Base-by-base conservation (phyloP, 2,329 filamentous ascomycete species). In the Ascosphaera apis region DNA sequence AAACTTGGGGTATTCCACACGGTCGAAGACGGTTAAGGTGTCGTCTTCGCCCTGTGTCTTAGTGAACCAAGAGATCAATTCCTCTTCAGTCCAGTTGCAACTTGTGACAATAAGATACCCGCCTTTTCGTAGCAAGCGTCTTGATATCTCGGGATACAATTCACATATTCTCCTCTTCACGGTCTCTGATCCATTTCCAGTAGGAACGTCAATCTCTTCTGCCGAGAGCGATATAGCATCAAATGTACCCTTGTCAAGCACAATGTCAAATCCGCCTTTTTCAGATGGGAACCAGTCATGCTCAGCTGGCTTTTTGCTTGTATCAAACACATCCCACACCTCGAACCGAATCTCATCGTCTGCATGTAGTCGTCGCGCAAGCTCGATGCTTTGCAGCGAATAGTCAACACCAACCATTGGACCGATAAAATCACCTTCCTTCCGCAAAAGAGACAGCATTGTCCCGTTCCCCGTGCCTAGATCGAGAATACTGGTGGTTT, bases 211-310 rank as follows among this genome's bases (percentile, higher is more conserved):
- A 13, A 35, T 36, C 6, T 42, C 48, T 40, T 57, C 53, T 7
- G 47, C 54, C 11, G 54, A 57, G n/a, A 95, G 61, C 35, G 74
- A 83, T 23, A 98, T 77, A 8, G 88, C 88, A 60, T 98, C 88
- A 53, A 95, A 98, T 1, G 88, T 98, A 32, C 88, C 88, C 58
- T 98, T 98, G 57, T 98, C 88, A n/a, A 93, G 67, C 0, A 93
- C 76, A 0, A 93, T 71, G 54, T 95, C 83, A 60, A 84, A 95
- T 1, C 78, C 78, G 0, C 53, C 52, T 0, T 45, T 45, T 21
- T 53, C 46, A 31, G 49, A 48, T 0, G 45, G 61, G 46, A 54
- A 61, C 53, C 57, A 60, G 12, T 48, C 39, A 12, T 54, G 34
- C 2, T 37, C 40, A 2, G 40, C 35, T 18, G 43, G 35, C 11